Percentiles rank a stretch among this genome's conserved stretches.
Conservation (phyloP, 2,329 filamentous ascomycete genomes). For the Clonostachys chloroleuca region DNA sequence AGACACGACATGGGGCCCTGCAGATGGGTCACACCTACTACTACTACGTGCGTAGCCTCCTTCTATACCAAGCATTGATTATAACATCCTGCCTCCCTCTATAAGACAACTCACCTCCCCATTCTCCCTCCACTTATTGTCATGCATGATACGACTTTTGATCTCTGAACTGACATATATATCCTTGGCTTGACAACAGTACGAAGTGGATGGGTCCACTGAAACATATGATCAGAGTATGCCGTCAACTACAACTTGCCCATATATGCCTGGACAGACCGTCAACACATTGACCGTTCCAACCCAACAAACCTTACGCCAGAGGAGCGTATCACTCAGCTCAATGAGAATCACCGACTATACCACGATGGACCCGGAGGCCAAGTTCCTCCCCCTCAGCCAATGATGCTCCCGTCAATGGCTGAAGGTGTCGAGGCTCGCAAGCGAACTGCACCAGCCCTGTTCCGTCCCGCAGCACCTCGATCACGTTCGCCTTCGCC, state of each 20-base stretch:
- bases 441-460: conserved; percentile 20
- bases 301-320: conserved; percentile 54
- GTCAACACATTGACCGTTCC: conserved; percentile 85
- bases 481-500: conserved; percentile 44
- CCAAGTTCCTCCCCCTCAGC: conserved; percentile 67
- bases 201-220: conserved; percentile 73
- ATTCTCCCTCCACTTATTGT: conserved; percentile 1
- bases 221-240: conserved; percentile 72
- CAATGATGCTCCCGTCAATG: conserved; percentile 24
- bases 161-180: neutral
- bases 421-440: conserved; percentile 11
- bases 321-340: conserved; percentile 62
- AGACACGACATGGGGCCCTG: conserved; percentile 68
- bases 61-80: neutral
- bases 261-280: conserved; percentile 80
- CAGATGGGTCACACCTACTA: conserved; percentile 94
- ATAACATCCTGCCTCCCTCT: too few species aligned
- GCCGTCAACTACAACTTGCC: conserved; percentile 74
- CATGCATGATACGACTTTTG: conserved; percentile 4
- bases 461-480: conserved; percentile 30
- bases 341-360: conserved; percentile 54
- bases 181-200: conserved; percentile 42
- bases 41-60: conserved; percentile 71
- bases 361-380: conserved; percentile 73
- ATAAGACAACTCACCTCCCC: neutral